Percentiles rank a stretch among this genome's conserved stretches.
phyloP scores from a whole-genome alignment of 1,284 basidiomycete species.

The Puccinia polysora region DNA sequence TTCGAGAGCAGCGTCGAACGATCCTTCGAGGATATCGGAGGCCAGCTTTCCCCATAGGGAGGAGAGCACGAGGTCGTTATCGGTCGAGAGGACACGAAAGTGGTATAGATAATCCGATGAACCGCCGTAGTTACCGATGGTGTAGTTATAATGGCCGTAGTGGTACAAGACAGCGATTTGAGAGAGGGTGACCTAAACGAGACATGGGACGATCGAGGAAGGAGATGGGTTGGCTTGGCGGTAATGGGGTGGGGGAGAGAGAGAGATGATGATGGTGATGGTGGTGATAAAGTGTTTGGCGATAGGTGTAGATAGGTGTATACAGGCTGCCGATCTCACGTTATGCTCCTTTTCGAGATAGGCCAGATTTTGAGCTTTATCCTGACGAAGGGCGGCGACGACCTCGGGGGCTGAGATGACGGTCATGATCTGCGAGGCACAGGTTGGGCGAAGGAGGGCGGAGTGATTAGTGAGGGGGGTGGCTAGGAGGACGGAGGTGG shows the following conservation, averaged over 20 bases:
- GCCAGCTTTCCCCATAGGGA: slow-evolving; percentile 98
- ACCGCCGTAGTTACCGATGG: slow-evolving; percentile 90
- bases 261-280: too few species aligned
- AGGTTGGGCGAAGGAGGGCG: slow-evolving; percentile 2
- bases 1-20: slow-evolving; percentile 87
- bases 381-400: slow-evolving; percentile 68
- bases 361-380: slow-evolving; percentile 92
- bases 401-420: slow-evolving; percentile 97
- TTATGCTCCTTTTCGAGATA: slow-evolving; percentile 90
- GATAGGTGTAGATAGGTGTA: slow-evolving; percentile 35
- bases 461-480: not conserved
- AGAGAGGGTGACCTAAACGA: slow-evolving; percentile 72
- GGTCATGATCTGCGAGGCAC: slow-evolving; percentile 66
- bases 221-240: too few species aligned
- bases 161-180: slow-evolving; percentile 95
- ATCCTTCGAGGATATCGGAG: slow-evolving; percentile 87
- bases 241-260: too few species aligned
- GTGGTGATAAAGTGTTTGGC: too few species aligned
- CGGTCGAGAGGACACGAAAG: slow-evolving; percentile 93
- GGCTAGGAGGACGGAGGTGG: not conserved
- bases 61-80: slow-evolving; percentile 82
- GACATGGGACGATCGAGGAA: too few species aligned
- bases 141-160: slow-evolving; percentile 97
- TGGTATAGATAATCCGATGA: slow-evolving; percentile 98
- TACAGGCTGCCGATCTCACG: slow-evolving; percentile 57